Evolutionary conservation across 2,329 filamentous ascomycete species (phyloP).

Genomic region (Botrytis paeoniae): DNA sequence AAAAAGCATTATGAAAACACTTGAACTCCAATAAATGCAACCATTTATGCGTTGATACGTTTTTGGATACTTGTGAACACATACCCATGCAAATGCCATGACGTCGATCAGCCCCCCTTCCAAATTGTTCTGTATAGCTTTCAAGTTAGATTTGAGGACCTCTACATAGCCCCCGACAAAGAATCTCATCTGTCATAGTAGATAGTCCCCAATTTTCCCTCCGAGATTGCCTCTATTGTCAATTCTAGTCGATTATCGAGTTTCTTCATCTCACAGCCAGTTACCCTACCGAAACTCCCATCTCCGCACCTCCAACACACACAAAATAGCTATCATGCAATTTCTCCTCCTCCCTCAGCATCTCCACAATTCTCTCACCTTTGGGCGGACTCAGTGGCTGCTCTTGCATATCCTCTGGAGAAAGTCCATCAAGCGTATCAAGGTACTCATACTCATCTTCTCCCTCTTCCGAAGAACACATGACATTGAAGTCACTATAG

Average conservation of each 20-base stretch:
- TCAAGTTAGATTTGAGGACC: conserved; percentile 12
- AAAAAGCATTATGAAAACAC: conserved; percentile 12
- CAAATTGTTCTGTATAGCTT: conserved; percentile 26
- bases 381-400: conserved; percentile 30
- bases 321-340: conserved; percentile 33
- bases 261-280: neutral
- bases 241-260: neutral
- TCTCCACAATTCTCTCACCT: conserved; percentile 34
- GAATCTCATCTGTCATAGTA: neutral
- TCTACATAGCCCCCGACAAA: neutral
- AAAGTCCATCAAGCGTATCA: conserved; percentile 38
- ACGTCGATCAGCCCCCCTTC: neutral
- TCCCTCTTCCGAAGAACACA: conserved; percentile 31
- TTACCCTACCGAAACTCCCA: neutral
- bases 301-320: conserved; percentile 34
- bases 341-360: conserved; percentile 33
- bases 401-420: conserved; percentile 32
- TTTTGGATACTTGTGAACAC: neutral
- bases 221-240: neutral
- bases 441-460: conserved; percentile 37
- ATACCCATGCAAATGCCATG: conserved; percentile 15
- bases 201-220: conserved; percentile 18
- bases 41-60: neutral
- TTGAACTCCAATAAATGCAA: neutral
- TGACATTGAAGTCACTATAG: conserved; percentile 39